Evolutionary conservation across 805 yeast species (phyloP).

Genomic region (Candida piceae): DNA sequence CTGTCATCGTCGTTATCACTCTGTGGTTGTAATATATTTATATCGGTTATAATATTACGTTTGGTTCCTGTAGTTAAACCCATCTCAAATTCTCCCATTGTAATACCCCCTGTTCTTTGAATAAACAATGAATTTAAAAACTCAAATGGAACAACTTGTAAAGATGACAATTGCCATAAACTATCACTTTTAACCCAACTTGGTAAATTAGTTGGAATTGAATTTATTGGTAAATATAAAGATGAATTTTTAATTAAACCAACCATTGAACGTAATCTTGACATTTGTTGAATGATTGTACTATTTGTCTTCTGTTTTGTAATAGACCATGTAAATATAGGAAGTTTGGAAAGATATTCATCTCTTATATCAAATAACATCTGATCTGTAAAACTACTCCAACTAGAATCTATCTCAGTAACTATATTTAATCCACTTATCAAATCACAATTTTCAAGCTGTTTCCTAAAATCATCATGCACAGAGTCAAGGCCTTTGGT

Average conservation of each 20-base stretch:
- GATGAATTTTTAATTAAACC: constrained; percentile 45
- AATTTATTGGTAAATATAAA: constrained; percentile 49
- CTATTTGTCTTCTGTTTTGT: constrained; percentile 4
- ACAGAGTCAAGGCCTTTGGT: constrained; percentile 41
- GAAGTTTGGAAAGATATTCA: constrained; percentile 54
- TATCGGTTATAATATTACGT: constrained; percentile 26
- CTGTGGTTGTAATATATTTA: constrained; percentile 1
- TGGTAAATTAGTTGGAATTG: constrained; percentile 20
- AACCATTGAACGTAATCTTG: constrained; percentile 42
- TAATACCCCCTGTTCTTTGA: constrained; percentile 28
- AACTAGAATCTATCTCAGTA: constrained; percentile 69
- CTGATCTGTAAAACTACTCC: constrained; percentile 73
- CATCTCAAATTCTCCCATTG: constrained; percentile 41
- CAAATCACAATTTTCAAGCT: constrained; percentile 71
- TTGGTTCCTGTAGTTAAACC: constrained; percentile 37
- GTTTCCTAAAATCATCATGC: constrained; percentile 54
- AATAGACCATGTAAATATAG: constrained; percentile 43
- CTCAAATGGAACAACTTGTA: constrained; percentile 40
- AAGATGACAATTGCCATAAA: constrained; percentile 40
- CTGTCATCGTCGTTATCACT: constrained; percentile 1
- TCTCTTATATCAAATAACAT: constrained; percentile 56
- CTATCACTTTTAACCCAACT: constrained; percentile 21
- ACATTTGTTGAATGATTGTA: constrained; percentile 18
- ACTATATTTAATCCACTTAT: constrained; percentile 66
- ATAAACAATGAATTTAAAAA: constrained; percentile 37